Percentiles rank a stretch among this genome's conserved stretches.
These are phyloP conservation scores for Solanum virginianum DNA, from an alignment of 257 asterid species.

Conservation along the genomic window DNA sequence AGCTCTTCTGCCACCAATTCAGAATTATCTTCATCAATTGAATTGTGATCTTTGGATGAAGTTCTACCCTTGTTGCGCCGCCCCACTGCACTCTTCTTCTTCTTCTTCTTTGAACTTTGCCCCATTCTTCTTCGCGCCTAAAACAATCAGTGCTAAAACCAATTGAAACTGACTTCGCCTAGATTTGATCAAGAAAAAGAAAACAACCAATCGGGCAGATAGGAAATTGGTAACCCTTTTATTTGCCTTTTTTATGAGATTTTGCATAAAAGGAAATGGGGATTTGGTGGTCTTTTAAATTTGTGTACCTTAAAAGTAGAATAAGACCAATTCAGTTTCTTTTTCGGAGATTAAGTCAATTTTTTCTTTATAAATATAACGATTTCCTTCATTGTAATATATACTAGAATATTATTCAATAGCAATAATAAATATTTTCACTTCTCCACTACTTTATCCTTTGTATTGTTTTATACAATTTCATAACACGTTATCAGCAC, in stretches of 20 bases:
- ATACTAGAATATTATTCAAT: no score
- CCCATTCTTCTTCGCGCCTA: constrained; percentile 34
- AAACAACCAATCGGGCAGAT: neutral
- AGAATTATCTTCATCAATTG: constrained; percentile 31
- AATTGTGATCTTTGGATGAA: constrained; percentile 56
- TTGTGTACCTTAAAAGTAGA: neutral
- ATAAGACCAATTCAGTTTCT: no score
- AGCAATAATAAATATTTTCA: no score
- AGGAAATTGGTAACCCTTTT: neutral
- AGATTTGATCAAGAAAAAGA: neutral
- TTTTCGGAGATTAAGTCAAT: no score
- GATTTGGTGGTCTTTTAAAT: neutral
- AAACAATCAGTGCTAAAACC: neutral
- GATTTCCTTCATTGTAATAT: no score
- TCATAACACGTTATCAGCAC: no score
- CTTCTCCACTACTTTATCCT: no score
- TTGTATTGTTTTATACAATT: no score
- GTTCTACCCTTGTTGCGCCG: constrained; percentile 39
- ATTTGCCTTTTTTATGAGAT: neutral
- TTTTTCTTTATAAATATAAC: no score
- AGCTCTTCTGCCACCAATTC: constrained; percentile 71
- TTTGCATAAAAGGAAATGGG: neutral
- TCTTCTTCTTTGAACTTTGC: constrained; percentile 69
- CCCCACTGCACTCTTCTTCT: constrained; percentile 37
- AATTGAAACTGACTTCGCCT: neutral